phyloP scores from a whole-genome alignment of 352 stramenopile species.

The Phytopythium chamaehyphon region DNA sequence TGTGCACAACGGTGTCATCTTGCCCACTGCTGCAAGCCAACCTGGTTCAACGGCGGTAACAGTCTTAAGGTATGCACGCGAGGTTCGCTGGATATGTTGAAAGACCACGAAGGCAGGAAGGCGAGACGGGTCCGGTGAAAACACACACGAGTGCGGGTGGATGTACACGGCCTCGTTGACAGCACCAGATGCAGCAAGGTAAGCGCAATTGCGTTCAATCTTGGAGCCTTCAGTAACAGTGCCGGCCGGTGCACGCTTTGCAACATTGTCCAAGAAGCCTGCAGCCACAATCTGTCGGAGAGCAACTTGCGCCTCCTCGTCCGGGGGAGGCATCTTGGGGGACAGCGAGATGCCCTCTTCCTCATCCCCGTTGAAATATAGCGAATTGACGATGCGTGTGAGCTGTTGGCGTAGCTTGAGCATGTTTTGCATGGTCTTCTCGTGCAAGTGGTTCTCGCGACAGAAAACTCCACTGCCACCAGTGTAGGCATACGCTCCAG shows the following conservation, averaged over 20 bases:
- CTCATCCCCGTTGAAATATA: conserved; percentile 40
- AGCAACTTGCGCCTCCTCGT: conserved; percentile 48
- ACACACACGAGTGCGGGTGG: conserved; percentile 80
- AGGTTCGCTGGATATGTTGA: conserved; percentile 72
- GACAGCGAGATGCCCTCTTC: conserved; percentile 33
- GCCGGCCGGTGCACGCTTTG: conserved; percentile 58
- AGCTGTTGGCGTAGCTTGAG: conserved; percentile 81
- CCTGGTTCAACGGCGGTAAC: conserved; percentile 96
- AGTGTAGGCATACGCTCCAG: conserved; percentile 72
- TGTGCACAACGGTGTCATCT: conserved; percentile 68
- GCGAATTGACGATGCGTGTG: conserved; percentile 75
- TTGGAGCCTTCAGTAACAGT: conserved; percentile 77
- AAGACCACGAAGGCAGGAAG: conserved; percentile 75
- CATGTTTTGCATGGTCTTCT: conserved; percentile 89
- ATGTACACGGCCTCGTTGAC: conserved; percentile 80
- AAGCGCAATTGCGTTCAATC: conserved; percentile 82
- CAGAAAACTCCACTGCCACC: conserved; percentile 64
- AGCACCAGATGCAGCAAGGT: conserved; percentile 47
- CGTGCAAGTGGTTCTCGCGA: conserved; percentile 70
- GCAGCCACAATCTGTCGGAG: conserved; percentile 75
- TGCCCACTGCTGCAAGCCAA: conserved; percentile 91
- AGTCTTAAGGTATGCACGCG: conserved; percentile 94
- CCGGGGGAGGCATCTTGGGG: conserved; percentile 64
- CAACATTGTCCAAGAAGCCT: conserved; percentile 82
- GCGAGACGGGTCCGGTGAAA: conserved; percentile 62